These are phyloP conservation scores for Rhododendron kiyosumense DNA, from an alignment of 148 eudicot species.

Conservation along the genomic window DNA sequence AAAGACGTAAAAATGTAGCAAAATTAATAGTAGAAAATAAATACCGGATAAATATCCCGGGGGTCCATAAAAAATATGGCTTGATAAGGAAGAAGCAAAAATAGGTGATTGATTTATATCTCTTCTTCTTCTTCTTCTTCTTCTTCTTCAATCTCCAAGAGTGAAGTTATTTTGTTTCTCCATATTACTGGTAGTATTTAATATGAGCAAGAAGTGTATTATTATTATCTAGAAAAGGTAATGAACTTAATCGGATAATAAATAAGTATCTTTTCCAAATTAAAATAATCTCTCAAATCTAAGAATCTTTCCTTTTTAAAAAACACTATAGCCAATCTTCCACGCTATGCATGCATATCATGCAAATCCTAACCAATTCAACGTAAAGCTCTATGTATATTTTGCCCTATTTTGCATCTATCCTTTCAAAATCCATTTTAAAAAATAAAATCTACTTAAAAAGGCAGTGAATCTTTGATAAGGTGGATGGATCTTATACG, in stretches of 20 bases:
- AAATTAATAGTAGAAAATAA: not conserved
- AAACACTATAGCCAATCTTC: not conserved
- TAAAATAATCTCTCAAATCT: not conserved
- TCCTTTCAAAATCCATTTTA: not conserved
- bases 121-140: not conserved
- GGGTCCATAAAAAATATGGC: not conserved
- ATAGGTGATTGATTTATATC: not conserved
- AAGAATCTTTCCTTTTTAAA: not conserved
- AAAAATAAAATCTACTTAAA: too few species aligned
- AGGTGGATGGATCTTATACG: not conserved
- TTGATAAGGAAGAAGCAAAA: not conserved
- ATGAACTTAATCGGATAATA: not conserved
- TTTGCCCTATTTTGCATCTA: not conserved
- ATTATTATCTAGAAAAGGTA: not conserved
- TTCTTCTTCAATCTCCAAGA: not conserved
- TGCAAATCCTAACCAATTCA: not conserved
- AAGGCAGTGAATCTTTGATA: not conserved
- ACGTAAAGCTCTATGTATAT: not conserved
- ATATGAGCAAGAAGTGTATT: not conserved
- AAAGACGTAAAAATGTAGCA: not conserved
- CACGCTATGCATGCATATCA: not conserved
- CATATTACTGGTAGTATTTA: not conserved
- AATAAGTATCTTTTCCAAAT: not conserved
- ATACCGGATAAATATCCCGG: not conserved
- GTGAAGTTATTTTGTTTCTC: not conserved